Conservation (phyloP, 331 rosid genomes). For the Dryas integrifolia region DNA sequence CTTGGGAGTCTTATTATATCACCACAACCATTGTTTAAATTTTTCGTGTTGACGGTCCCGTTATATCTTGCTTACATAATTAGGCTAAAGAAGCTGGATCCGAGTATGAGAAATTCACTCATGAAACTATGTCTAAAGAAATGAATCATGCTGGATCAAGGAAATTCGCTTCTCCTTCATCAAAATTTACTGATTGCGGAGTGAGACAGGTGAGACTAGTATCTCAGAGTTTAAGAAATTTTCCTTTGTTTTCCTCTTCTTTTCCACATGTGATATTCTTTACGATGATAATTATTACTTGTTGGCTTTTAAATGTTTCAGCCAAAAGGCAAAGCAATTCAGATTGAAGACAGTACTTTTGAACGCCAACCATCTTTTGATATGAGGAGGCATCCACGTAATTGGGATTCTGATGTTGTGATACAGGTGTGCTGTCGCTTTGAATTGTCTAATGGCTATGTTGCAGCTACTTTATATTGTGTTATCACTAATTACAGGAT, state of each 20-base stretch:
- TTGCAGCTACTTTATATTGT: constrained; percentile 16
- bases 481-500: constrained; percentile 7
- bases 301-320: constrained; percentile 36
- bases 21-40: constrained; percentile 2
- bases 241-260: not conserved
- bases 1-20: not conserved
- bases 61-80: constrained; percentile 21
- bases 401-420: constrained; percentile 62
- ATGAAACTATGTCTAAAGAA: constrained; percentile 38
- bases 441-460: constrained; percentile 20
- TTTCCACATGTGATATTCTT: constrained; percentile 6
- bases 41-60: constrained; percentile 17
- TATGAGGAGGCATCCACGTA: constrained; percentile 44
- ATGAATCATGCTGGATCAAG: constrained; percentile 34
- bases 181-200: constrained; percentile 21
- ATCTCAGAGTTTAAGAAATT: constrained; percentile 29
- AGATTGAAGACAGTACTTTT: constrained; percentile 48
- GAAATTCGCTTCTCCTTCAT: constrained; percentile 27
- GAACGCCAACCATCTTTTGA: constrained; percentile 70
- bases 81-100: constrained; percentile 28
- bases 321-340: constrained; percentile 74
- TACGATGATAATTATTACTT: constrained; percentile 11
- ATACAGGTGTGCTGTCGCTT: constrained; percentile 54
- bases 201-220: constrained; percentile 34
- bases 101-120: constrained; percentile 22